These are phyloP conservation scores for Didymella lethalis DNA, from an alignment of 2,329 filamentous ascomycete species.

Conservation along the genomic window DNA sequence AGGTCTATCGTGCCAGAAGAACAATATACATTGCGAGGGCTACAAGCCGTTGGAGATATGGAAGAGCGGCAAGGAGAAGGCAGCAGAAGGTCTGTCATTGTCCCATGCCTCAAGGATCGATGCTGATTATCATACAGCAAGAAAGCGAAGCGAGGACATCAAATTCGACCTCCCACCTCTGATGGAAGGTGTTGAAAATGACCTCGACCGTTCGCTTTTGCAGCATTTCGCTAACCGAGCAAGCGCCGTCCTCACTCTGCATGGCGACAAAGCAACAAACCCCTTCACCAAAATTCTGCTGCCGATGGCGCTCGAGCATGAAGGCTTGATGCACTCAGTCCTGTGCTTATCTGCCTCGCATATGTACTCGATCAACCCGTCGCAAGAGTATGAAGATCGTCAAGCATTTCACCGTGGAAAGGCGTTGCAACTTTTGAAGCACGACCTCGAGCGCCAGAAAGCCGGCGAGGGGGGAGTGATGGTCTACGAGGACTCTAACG, in stretches of 20 bases:
- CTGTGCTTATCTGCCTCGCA: conserved; percentile 84
- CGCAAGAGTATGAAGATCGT: conserved; percentile 61
- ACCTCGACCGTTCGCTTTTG: conserved; percentile 80
- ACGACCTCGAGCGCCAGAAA: conserved; percentile 51
- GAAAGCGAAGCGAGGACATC: conserved; percentile 46
- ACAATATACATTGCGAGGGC: conserved; percentile 88
- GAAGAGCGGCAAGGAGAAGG: conserved; percentile 82
- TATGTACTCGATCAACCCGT: conserved; percentile 61
- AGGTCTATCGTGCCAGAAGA: conserved; percentile 92
- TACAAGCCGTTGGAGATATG: conserved; percentile 87
- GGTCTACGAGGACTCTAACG: conserved; percentile 63
- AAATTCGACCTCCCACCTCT: conserved; percentile 64
- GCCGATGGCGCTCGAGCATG: conserved; percentile 79
- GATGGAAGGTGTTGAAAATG: conserved; percentile 81
- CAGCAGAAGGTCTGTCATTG: conserved; percentile 64
- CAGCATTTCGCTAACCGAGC: conserved; percentile 83
- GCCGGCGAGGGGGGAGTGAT: conserved; percentile 48
- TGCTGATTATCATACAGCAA: conserved; percentile 39
- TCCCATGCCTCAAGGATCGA: conserved; percentile 3
- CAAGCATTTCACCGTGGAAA: conserved; percentile 53
- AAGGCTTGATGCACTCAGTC: conserved; percentile 89
- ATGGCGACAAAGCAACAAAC: conserved; percentile 76
- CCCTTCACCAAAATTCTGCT: conserved; percentile 86
- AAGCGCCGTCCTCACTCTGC: conserved; percentile 81
- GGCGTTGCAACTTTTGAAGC: conserved; percentile 60